A percentile compares a stretch with the other conserved stretches of the same genome.
Conservation (phyloP, 495 filamentous ascomycete species). For the Neurospora tetraspora region DNA sequence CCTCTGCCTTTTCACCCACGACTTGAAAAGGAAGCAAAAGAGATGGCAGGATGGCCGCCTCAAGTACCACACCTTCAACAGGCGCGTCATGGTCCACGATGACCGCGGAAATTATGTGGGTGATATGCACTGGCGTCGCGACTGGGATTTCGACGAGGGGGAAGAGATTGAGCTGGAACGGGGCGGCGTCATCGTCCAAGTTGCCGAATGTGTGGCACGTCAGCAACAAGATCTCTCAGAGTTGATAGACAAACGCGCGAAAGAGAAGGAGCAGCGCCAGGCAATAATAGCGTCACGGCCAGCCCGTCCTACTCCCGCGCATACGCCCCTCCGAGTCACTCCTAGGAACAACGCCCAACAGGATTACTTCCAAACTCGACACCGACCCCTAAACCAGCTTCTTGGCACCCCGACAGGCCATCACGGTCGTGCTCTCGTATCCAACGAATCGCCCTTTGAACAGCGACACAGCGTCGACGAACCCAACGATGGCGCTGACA, state of each 20-base stretch:
- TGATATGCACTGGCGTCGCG: conserved; percentile 71
- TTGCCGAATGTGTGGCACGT: conserved; percentile 60
- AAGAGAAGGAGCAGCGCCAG: conserved; percentile 37
- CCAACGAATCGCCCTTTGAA: conserved; percentile 41
- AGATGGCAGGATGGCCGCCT: conserved; percentile 88
- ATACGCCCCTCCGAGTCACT: conserved; percentile 3
- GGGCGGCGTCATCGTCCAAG: conserved; percentile 63
- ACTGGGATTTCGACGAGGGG: conserved; percentile 55
- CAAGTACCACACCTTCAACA: conserved; percentile 84
- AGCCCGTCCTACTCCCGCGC: conserved; percentile 2
- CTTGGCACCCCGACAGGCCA: conserved; percentile 40
- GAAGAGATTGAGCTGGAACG: conserved; percentile 77
- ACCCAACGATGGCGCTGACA: conserved; percentile 5
- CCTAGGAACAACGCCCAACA: neutral
- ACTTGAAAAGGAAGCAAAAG: conserved; percentile 78
- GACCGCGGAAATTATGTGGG: conserved; percentile 68
- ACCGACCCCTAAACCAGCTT: conserved; percentile 34
- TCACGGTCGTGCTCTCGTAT: conserved; percentile 38
- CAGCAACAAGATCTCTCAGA: conserved; percentile 67
- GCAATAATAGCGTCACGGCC: conserved; percentile 23
- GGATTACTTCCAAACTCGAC: conserved; percentile 26
- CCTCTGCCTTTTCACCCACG: conserved; percentile 75
- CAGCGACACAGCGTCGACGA: conserved; percentile 25
- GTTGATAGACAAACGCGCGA: conserved; percentile 55
- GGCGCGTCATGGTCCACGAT: conserved; percentile 85